Evolutionary conservation across 257 asterid genomes (phyloP), one percentile per base, ranked within the genome.

Genomic region (Ocimum tenuiflorum): DNA sequence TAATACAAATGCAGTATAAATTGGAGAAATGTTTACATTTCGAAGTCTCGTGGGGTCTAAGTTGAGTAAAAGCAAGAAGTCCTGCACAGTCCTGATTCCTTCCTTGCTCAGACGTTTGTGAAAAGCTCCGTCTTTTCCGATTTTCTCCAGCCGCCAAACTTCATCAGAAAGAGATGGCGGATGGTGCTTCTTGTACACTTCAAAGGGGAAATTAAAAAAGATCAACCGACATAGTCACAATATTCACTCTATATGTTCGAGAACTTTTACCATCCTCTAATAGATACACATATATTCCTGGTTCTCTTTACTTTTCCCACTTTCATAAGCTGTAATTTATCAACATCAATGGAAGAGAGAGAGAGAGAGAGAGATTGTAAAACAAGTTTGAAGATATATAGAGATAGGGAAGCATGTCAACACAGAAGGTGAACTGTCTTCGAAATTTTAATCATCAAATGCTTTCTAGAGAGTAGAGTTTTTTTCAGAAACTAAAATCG

Each of bases 161-260:
- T 90, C 96, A 73, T 90, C 97, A 5, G 74, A 51, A 31, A 88
- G 95, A 19, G 84, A 82, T 65, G 97, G 97, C 27, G 97, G 97
- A 71, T 90, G 83, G 81, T 90, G 97, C 81, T 90, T 90, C 91
- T 90, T 90, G 90, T 90, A 90, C 80, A 85, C 97, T 89, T 24
- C 20, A 46, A 45, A 62, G n/a, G 9, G 23, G 53, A 14, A 47
- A 42, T 3, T 49, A 43, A 19, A 69, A 60, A 38, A 65, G 47
- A 52, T 68, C 19, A 72, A 71, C 65, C 73, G 22, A 27, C 10
- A 13, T 8, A n/a, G 50, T 60, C 49, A 23, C 4, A 38, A 17
- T 67, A 57, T 39, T 35, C 64, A 41, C 36, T 54, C 31, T n/a
- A n/a, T 22, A 22, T 53, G 49, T 1, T 29, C 61, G 55, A 41